Conservation (phyloP, 2,329 filamentous ascomycete genomes). For the Stromatinia cepivora region DNA sequence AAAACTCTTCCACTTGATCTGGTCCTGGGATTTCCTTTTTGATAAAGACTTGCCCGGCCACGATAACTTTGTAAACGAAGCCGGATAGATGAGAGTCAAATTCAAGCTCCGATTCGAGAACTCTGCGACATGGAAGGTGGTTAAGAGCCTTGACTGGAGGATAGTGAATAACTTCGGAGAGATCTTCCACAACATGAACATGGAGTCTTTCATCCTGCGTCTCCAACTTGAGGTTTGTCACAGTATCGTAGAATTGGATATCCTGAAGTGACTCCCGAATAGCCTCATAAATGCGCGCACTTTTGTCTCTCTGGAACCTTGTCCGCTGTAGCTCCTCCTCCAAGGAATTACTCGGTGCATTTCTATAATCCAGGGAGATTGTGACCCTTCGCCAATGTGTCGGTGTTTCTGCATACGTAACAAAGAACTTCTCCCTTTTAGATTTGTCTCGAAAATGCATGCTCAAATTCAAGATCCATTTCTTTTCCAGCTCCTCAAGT, state of each 20-base stretch:
- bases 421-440: conserved; percentile 94
- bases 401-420: conserved; percentile 83
- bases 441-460: conserved; percentile 97
- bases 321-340: conserved; percentile 79
- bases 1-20: conserved; percentile 91
- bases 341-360: conserved; percentile 75
- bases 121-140: conserved; percentile 66
- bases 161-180: conserved; percentile 83
- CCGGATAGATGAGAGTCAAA: conserved; percentile 95
- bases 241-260: conserved; percentile 93
- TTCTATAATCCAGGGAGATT: conserved; percentile 88
- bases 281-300: conserved; percentile 86
- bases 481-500: conserved; percentile 77
- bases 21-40: conserved; percentile 98
- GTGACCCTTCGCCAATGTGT: conserved; percentile 85
- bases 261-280: conserved; percentile 90
- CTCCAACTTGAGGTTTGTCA: conserved; percentile 92
- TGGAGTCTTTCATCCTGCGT: conserved; percentile 85
- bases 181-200: conserved; percentile 96
- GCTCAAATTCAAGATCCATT: conserved; percentile 95
- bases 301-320: conserved; percentile 88
- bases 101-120: conserved; percentile 71
- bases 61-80: conserved; percentile 90
- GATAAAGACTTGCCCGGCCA: conserved; percentile 70
- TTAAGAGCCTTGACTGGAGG: conserved; percentile 71